Base-by-base conservation (phyloP, 768 basidiomycete genomes). In the Termitomyces sp. region DNA sequence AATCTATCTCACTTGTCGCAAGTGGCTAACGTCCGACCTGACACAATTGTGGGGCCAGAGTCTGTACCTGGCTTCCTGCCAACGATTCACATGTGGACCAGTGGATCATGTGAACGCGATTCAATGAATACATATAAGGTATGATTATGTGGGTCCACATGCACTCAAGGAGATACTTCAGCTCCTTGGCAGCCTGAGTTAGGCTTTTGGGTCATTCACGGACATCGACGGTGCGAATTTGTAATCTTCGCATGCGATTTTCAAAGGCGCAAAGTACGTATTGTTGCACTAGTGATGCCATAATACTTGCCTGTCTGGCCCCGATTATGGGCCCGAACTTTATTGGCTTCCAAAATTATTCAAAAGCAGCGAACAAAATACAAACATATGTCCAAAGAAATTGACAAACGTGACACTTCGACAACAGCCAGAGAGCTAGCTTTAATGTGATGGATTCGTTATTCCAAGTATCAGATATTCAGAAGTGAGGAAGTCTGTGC, bases 61-160 rank as follows among this genome's bases (percentile, higher is more conserved):
- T 31, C 8, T 31, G 30, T 31, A 8, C 30, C 30, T 31, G 30
- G 30, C 30, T 67, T 50, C 68, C 69, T 58, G 58, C 67, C 19
- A 67, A 69, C 51, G 65, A 68, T 40, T 63, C n/a, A 64, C 64
- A 23, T 68, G 67, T 51, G 67, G 66, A 17, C 23, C 23, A 23
- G 23, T 23, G 23, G 23, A 23, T 2, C 23, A 23, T 23, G 23
- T 23, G 45, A 64, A 30, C 31, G 9, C 30, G 7, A 8, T 31
- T 31, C 8, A 31, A 31, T 31, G 9, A 8, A 33, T 33, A 33
- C 31, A 33, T 33, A 33, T 33, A 33, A 33, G 31, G 31, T 33
- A 3, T 33, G 10, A 33, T 33, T 33, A 3, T 33, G 9, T 14
- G 66, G 66, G 66, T 3, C 66, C 67, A 12, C 64, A 67, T 45